Evolutionary conservation across 306 rosid species (phyloP), one percentile per base, ranked within the genome.

Genomic region (Vigna angularis): DNA sequence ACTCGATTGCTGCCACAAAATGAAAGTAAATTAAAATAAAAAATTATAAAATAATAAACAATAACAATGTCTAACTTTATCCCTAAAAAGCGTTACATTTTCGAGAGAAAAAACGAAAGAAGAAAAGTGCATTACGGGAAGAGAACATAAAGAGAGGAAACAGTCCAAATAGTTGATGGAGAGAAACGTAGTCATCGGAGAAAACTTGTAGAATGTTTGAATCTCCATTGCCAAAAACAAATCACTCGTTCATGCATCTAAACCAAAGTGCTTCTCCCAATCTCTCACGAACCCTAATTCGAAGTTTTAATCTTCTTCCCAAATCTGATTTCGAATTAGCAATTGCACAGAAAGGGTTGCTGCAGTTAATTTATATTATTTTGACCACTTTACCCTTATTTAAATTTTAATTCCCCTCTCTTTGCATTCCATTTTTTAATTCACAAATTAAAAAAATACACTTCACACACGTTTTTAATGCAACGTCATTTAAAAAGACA

Each of bases 81-180:
- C 18, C 36, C 14, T 7, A 15, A 55, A 45, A 51, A 56, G 44
- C 16, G 26, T 40, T 40, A 40, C 1, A 36, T 44, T 74, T 32
- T 38, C 55, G 14, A n/a, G 53, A 36, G 36, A 2, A 26, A 48
- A 50, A 14, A 3, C 9, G 1, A 4, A 9, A 11, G 3, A 7
- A 4, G 3, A 51, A 26, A 42, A 44, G 15, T 13, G 50, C 13
- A 45, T 10, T 24, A 93, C 96, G 88, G 87, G 93, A 34, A 88
- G 84, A 38, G 87, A 72, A 57, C 82, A 49, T 51, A 83, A 47
- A 3, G 96, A 89, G 55, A 93, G 91, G 30, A 90, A 88, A 64
- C 96, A 96, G 81, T 93, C 98, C 2, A 93, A 24, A 81, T 87
- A 93, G 82, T 89, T 90, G 66, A 93, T 84, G 44, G 94, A 73